phyloP scores from a whole-genome alignment of 2,329 filamentous ascomycete genomes.

The Botryotinia globosa region DNA sequence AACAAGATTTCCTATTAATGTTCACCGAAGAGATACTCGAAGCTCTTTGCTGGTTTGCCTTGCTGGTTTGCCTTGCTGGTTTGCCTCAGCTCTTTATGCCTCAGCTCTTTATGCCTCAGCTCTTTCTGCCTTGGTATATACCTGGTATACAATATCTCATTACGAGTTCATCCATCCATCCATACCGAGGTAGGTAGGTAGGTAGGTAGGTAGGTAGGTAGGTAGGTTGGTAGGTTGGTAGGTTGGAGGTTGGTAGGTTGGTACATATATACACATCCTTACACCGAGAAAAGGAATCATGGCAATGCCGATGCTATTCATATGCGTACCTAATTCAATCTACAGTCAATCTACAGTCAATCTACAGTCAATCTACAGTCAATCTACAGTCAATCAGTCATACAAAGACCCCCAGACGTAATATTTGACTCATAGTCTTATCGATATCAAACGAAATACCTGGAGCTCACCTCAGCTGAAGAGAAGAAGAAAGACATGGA shows the following conservation, averaged over 20 bases:
- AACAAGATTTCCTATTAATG: no score
- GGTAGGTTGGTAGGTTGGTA: no score
- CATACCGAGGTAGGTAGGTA: no score
- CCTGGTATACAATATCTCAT: not conserved
- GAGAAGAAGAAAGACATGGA: no score
- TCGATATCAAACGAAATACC: not conserved
- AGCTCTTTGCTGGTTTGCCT: no score
- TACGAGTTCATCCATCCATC: not conserved
- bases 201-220: not conserved
- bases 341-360: no score
- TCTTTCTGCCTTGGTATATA: not conserved
- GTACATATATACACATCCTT: not conserved
- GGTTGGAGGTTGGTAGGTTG: not conserved
- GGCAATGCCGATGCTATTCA: not conserved
- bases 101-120: not conserved
- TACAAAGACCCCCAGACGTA: not conserved
- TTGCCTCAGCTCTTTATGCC: not conserved
- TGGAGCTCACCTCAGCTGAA: not conserved
- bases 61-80: no score
- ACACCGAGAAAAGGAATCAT: not conserved
- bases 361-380: no score
- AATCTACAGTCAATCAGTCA: not conserved
- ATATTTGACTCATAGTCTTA: slow-evolving; percentile 9
- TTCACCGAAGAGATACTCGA: not conserved
- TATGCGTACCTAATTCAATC: no score